These are phyloP conservation scores for Erythrophleum fordii DNA, from an alignment of 306 rosid species.

Conservation along the genomic window DNA sequence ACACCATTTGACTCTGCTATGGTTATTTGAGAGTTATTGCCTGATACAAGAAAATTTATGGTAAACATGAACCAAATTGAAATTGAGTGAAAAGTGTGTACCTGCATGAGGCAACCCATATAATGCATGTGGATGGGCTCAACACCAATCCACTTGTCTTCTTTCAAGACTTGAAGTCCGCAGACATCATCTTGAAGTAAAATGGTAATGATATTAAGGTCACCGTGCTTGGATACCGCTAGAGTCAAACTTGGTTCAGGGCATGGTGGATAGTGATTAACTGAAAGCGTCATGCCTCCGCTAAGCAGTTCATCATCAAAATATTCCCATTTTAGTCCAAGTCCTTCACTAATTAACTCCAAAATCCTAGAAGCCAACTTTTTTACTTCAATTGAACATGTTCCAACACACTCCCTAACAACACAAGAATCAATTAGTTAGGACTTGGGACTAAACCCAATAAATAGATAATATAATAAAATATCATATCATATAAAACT, in stretches of 20 bases:
- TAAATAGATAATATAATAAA: background rate
- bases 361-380: constrained; percentile 9
- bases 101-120: constrained; percentile 36
- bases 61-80: background rate
- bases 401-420: background rate
- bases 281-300: background rate
- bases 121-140: constrained; percentile 42
- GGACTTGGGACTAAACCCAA: background rate
- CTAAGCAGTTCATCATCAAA: constrained; percentile 34
- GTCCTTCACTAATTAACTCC: constrained; percentile 19
- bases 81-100: background rate
- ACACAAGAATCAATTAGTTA: background rate
- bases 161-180: constrained; percentile 47
- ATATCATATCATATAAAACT: background rate
- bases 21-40: no score
- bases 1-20: background rate
- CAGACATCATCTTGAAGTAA: constrained; percentile 35
- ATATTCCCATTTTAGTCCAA: constrained; percentile 23
- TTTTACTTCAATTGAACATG: constrained; percentile 12
- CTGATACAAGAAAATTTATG: no score
- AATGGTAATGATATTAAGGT: constrained; percentile 38
- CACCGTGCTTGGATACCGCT: constrained; percentile 36
- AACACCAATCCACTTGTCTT: constrained; percentile 42
- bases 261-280: constrained; percentile 39
- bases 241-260: constrained; percentile 48